A percentile compares a stretch with the other conserved stretches of the same genome.
phyloP scores from a whole-genome alignment of 306 rosid genomes.

The Pyrus betulifolia region DNA sequence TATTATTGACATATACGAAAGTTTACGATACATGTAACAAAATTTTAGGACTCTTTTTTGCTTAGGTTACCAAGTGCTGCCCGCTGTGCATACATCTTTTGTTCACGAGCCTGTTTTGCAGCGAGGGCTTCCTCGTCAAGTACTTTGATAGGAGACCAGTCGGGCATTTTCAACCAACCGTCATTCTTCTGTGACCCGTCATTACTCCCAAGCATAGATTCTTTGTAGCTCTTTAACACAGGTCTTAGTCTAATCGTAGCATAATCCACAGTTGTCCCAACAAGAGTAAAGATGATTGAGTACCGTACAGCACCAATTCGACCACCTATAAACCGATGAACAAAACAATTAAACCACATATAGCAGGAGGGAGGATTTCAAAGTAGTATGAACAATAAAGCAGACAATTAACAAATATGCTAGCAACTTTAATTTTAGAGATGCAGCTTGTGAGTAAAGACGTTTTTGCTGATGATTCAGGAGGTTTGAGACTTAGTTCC shows the following conservation, averaged over 20 bases:
- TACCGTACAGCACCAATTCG: conserved; percentile 64
- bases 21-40: not conserved
- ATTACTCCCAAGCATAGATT: conserved; percentile 28
- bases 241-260: conserved; percentile 37
- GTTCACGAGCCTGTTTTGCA: conserved; percentile 60
- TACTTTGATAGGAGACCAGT: conserved; percentile 79
- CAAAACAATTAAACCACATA: not conserved
- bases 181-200: conserved; percentile 23
- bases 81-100: conserved; percentile 52
- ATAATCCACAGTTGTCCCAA: conserved; percentile 66
- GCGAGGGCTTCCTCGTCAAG: conserved; percentile 86
- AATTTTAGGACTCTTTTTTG: conserved; percentile 53
- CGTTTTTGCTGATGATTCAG: not conserved
- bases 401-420: not conserved
- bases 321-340: conserved; percentile 53
- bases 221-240: conserved; percentile 28
- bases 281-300: conserved; percentile 53
- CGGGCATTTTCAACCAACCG: conserved; percentile 64
- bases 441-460: not conserved
- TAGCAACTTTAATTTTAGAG: not conserved
- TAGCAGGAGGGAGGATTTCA: not conserved
- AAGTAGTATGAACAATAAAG: not conserved
- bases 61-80: conserved; percentile 44
- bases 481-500: not conserved
- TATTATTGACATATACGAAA: not conserved